Base-by-base conservation (phyloP, 192 early-diverging fungal species). In the Thamnidium elegans region DNA sequence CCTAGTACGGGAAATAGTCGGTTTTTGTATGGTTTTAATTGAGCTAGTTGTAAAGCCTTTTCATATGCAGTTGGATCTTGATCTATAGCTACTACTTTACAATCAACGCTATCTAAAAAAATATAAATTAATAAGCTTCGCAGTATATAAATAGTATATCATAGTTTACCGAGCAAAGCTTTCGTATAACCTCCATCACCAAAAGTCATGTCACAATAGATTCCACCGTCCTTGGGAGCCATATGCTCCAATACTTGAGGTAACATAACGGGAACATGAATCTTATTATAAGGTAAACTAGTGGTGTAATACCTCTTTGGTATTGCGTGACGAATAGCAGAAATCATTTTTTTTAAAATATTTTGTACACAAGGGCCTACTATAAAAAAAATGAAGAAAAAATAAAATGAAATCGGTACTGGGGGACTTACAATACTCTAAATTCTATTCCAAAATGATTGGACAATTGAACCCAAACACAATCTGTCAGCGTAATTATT, bases 161-260 rank as follows among this genome's bases (percentile, higher is more conserved):
- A 51, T n/a, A 58, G 6, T 21, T 43, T 68, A 84, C 85, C 88
- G 1, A 92, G 78, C 20, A 92, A 66, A 3, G 77, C 78, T 42
- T 78, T 69, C 11, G 89, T 88, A 67, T 92, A 89, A 14, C 88
- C 88, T 47, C 89, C 89, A 30, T 84, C 78, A 17, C 89, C 90
- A 78, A 90, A 92, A 4, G 89, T 92, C 13, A 82, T 82, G 66
- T 92, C 90, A 47, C 83, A 73, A 34, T 86, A 89, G 17, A 80
- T 42, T 13, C 54, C 70, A 23, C 78, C 78, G 7, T 56, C 3
- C n/a, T 55, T 53, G 11, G 85, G 84, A 13, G 51, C 52, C 20
- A 87, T 56, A 42, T 76, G 65, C 2, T 55, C 30, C 9, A 87
- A 51, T 0, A 79, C 79, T 56, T 84, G 70, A 15, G 67, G 50